Percentiles rank a stretch among this genome's conserved stretches.
Evolutionary conservation across 345 rosid genomes (phyloP).

Genomic region (Aquilaria yunnanensis): DNA sequence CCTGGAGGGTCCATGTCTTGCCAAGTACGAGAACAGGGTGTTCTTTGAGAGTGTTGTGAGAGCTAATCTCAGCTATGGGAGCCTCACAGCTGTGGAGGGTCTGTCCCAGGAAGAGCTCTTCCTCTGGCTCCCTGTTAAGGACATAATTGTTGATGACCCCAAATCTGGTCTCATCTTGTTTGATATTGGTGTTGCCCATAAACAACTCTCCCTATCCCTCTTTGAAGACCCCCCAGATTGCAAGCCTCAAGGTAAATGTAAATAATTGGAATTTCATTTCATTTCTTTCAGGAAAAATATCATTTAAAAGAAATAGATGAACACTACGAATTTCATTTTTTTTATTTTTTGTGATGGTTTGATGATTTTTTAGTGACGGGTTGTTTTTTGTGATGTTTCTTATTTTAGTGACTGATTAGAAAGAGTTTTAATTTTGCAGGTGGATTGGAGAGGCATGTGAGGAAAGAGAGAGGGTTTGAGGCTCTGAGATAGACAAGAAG

Average conservation of each 20-base stretch:
- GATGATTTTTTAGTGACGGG: background rate
- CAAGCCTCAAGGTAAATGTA: slow-evolving; percentile 42
- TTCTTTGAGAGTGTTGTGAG: slow-evolving; percentile 60
- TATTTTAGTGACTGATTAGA: background rate
- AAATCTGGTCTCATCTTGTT: slow-evolving; percentile 74
- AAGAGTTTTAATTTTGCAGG: slow-evolving; percentile 31
- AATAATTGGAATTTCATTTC: background rate
- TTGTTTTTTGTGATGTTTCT: background rate
- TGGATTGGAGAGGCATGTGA: slow-evolving; percentile 37
- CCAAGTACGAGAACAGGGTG: slow-evolving; percentile 62
- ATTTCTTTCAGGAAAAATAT: background rate
- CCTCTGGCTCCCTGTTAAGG: slow-evolving; percentile 83
- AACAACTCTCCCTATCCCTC: slow-evolving; percentile 73
- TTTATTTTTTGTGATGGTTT: background rate
- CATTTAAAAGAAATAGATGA: no score
- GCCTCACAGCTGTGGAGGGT: slow-evolving; percentile 70
- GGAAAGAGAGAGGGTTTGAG: slow-evolving; percentile 41
- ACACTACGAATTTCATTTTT: background rate
- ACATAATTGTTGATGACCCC: slow-evolving; percentile 73
- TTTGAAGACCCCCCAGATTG: slow-evolving; percentile 88
- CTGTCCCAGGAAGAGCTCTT: slow-evolving; percentile 76
- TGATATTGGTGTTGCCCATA: slow-evolving; percentile 86
- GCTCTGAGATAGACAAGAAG: slow-evolving; percentile 26
- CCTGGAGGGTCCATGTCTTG: slow-evolving; percentile 69
- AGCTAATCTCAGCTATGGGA: slow-evolving; percentile 77